These are phyloP conservation scores for Jaltomata sinuosa DNA, from an alignment of 257 asterid genomes.

Conservation along the genomic window DNA sequence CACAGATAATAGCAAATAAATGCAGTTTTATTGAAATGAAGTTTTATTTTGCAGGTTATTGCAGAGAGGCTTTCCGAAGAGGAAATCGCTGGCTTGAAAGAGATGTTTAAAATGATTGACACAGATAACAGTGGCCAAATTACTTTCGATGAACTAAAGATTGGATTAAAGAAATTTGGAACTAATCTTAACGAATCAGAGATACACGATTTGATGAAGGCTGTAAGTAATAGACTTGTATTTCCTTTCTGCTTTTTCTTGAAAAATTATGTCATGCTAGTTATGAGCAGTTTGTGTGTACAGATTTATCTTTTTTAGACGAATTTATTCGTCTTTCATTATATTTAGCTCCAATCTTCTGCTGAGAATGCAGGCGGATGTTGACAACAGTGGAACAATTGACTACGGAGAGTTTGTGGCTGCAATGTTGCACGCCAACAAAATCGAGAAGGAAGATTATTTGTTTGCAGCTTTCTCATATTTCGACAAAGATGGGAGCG, in stretches of 20 bases:
- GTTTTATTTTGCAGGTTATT: slow-evolving; percentile 39
- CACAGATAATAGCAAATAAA: too few species aligned
- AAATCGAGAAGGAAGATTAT: slow-evolving; percentile 75
- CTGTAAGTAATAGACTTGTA: slow-evolving; percentile 40
- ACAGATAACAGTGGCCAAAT: slow-evolving; percentile 82
- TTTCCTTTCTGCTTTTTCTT: background rate
- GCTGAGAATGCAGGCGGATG: slow-evolving; percentile 70
- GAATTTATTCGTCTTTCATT: too few species aligned
- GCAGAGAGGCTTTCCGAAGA: slow-evolving; percentile 84
- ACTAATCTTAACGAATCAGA: slow-evolving; percentile 82
- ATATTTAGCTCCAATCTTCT: background rate
- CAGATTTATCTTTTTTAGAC: background rate
- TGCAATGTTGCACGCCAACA: slow-evolving; percentile 84
- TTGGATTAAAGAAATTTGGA: slow-evolving; percentile 63
- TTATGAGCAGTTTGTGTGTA: background rate
- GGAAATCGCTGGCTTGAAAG: slow-evolving; percentile 83
- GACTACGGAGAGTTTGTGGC: slow-evolving; percentile 90
- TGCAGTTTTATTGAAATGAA: background rate
- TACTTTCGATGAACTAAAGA: slow-evolving; percentile 76
- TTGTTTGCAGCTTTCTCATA: slow-evolving; percentile 68
- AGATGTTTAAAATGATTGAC: slow-evolving; percentile 73
- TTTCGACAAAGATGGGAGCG: slow-evolving; percentile 84
- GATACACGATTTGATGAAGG: slow-evolving; percentile 64
- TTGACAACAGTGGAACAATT: slow-evolving; percentile 81
- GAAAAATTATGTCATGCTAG: background rate